Conservation (phyloP, 768 basidiomycete genomes). For the Nidularia sp. region DNA sequence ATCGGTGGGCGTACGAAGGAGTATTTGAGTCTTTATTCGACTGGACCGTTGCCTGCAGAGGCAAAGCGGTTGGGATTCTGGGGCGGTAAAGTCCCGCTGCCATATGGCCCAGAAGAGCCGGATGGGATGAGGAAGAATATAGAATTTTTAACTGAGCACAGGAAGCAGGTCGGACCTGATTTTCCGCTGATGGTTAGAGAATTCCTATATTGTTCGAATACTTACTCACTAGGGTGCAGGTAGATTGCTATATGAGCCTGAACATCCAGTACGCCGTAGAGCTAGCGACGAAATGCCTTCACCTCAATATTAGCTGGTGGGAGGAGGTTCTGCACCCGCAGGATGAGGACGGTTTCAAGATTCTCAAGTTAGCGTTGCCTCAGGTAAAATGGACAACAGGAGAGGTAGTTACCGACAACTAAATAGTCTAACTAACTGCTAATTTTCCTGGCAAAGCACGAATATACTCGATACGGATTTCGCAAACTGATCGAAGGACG, state of each 20-base stretch:
- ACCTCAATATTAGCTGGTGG: slow-evolving; percentile 25
- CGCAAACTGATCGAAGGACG: slow-evolving; percentile 24
- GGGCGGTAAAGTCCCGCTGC: slow-evolving; percentile 24
- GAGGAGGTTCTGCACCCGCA: slow-evolving; percentile 25
- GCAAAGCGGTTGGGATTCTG: slow-evolving; percentile 21
- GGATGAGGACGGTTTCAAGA: slow-evolving; percentile 19
- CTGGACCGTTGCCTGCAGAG: slow-evolving; percentile 18
- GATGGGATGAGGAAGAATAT: slow-evolving; percentile 21
- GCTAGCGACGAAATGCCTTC: slow-evolving; percentile 21
- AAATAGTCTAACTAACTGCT: too few species aligned
- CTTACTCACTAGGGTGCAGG: slow-evolving; percentile 2
- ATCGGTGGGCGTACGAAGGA: slow-evolving; percentile 25
- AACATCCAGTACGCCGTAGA: slow-evolving; percentile 25
- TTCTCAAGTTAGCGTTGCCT: slow-evolving; percentile 22
- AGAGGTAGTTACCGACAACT: slow-evolving; percentile 16
- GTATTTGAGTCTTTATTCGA: slow-evolving; percentile 20
- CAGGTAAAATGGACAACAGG: slow-evolving; percentile 24
- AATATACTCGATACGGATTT: slow-evolving; percentile 25
- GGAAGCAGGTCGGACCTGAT: slow-evolving; percentile 21
- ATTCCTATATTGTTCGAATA: not conserved
- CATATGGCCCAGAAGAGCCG: slow-evolving; percentile 22
- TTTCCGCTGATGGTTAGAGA: slow-evolving; percentile 19
- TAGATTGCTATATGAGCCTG: slow-evolving; percentile 22
- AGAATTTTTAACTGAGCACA: slow-evolving; percentile 20
- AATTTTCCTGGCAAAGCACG: slow-evolving; percentile 20